Base-by-base conservation (phyloP, 257 asterid genomes). In the Fraxinus anomala region DNA sequence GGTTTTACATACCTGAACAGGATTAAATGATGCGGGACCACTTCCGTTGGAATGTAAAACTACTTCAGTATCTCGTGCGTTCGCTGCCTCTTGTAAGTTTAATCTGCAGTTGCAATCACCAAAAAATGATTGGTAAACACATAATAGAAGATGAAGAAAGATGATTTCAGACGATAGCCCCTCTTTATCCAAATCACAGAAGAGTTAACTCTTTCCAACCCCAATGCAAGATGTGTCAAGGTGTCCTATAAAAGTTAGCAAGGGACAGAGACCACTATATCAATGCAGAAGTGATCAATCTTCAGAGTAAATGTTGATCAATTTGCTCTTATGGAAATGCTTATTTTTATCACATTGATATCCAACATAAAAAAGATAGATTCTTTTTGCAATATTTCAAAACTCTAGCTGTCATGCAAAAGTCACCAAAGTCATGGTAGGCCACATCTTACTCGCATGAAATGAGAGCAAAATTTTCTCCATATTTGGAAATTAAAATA, bases 1-100 rank as follows among this genome's bases (percentile, higher is more conserved):
- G 9, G 37, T 23, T 73, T 78, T 33, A 51, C 28, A 7, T 86
- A 90, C 99, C 97, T 90, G 88, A 28, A 19, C 78, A 10, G 91
- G 89, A 71, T 81, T 84, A 77, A 88, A 88, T 68, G 89, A 81
- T 31, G 83, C 77, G 0, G 77, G 77, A 77, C 80, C 84, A 79
- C 71, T 80, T 77, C 81, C 94, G 3, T 37, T 21, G 11, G 96
- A 73, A 65, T 86, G 83, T 70, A 90, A 82, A 71, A 77, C 81
- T 28, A 67, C 61, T 23, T 81, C 82, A 23, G 74, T 34, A 68
- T 80, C 85, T 34, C 76, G 86, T 47, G 87, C 59, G 6, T 82
- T 88, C 44, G 77, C 75, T 44, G 76, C 83, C 24, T 90, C 93
- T 70, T 86, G 85, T 19, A 88, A 76, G 83, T 81, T 89, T 82